Evolutionary conservation across 2,329 filamentous ascomycete genomes (phyloP).

Genomic region (Colletotrichum gigasporum): DNA sequence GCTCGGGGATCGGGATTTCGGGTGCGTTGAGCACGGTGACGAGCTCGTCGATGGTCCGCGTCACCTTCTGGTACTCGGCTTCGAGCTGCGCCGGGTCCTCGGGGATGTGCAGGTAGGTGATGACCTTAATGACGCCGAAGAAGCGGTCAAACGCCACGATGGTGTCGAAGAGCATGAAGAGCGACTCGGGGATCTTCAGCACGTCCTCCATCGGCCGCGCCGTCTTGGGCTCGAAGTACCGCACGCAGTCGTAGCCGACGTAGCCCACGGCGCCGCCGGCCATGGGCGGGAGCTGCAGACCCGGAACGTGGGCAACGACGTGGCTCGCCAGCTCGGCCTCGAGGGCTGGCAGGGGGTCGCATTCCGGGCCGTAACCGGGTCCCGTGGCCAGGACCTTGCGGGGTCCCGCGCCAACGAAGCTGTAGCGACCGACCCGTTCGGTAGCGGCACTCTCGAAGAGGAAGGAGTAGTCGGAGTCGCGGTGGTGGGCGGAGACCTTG

Average conservation of each 20-base stretch:
- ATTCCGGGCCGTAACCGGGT: conserved; percentile 82
- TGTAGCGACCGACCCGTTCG: conserved; percentile 93
- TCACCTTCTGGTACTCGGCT: conserved; percentile 75
- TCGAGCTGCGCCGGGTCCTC: conserved; percentile 64
- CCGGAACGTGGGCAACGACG: conserved; percentile 84
- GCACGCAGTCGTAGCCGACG: conserved; percentile 96
- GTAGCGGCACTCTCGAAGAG: conserved; percentile 96
- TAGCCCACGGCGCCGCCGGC: conserved; percentile 95
- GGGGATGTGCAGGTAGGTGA: conserved; percentile 86
- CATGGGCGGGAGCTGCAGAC: conserved; percentile 83
- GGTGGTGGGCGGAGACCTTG: conserved; percentile 81
- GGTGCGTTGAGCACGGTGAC: conserved; percentile 77
- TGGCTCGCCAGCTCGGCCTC: conserved; percentile 82
- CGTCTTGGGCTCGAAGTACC: conserved; percentile 99
- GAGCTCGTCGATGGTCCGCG: conserved; percentile 69
- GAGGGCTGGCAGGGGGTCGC: conserved; percentile 85
- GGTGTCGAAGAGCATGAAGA: conserved; percentile 98
- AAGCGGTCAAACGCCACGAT: conserved; percentile 96
- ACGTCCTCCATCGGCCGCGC: conserved; percentile 87
- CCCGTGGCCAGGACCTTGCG: conserved; percentile 88
- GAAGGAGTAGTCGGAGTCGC: conserved; percentile 81
- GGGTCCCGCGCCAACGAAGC: conserved; percentile 87
- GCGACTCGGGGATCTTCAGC: conserved; percentile 86
- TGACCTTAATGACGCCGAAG: conserved; percentile 90
- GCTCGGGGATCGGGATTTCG: conserved; percentile 80